Conservation (phyloP, 1,284 basidiomycete genomes). For the Ustilago shanxiensis region DNA sequence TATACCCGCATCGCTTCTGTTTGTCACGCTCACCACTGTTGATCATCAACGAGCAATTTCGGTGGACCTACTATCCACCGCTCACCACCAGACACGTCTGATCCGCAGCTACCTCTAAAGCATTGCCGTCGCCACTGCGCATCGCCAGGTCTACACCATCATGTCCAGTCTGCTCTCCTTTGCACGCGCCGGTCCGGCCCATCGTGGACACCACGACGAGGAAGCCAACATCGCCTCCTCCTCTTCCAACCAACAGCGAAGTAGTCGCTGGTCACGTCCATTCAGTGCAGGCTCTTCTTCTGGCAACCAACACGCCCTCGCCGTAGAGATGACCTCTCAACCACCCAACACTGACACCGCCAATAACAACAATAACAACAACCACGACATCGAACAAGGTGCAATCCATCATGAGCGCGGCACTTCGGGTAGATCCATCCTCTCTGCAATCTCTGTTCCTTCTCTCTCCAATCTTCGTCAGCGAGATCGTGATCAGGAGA, state of each 20-base stretch:
- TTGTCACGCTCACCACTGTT: not conserved
- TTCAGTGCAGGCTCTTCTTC: conserved; percentile 18
- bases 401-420: conserved; percentile 35
- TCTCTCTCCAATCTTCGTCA: conserved; percentile 49
- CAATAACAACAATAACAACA: not conserved
- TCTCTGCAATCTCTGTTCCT: conserved; percentile 40
- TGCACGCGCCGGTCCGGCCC: conserved; percentile 23
- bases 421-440: conserved; percentile 46
- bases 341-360: not conserved
- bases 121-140: too few species aligned
- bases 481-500: conserved; percentile 48
- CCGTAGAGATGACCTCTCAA: conserved; percentile 32
- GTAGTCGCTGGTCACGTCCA: conserved; percentile 25
- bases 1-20: not conserved
- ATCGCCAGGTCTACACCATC: not conserved
- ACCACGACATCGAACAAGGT: conserved; percentile 32
- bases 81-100: not conserved
- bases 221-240: conserved; percentile 22
- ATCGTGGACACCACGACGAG: conserved; percentile 25
- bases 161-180: conserved; percentile 42
- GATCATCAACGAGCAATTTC: too few species aligned
- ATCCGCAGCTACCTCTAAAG: not conserved
- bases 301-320: conserved; percentile 7
- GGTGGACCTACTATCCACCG: not conserved
- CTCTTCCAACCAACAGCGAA: conserved; percentile 9